These are phyloP conservation scores for Russula emetica DNA, from an alignment of 768 basidiomycete species.

Conservation along the genomic window DNA sequence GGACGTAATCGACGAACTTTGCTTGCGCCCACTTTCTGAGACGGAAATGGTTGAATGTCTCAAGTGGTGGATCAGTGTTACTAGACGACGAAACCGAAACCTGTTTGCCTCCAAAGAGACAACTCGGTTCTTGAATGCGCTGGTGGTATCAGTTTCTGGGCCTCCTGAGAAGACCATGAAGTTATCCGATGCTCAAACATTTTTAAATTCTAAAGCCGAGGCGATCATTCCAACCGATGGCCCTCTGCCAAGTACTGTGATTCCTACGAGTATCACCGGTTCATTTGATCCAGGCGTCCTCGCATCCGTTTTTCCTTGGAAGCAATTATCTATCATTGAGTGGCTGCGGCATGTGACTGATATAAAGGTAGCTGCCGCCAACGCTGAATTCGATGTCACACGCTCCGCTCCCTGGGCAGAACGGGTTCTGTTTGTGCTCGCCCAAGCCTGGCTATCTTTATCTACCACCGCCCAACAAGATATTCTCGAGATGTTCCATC, in stretches of 20 bases:
- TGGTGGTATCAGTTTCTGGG: conserved; percentile 49
- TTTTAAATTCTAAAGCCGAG: conserved; percentile 60
- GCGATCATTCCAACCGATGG: conserved; percentile 63
- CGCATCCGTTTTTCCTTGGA: conserved; percentile 59
- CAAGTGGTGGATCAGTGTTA: conserved; percentile 67
- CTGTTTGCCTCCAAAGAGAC: too few species aligned
- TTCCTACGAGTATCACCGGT: conserved; percentile 64
- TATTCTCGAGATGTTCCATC: conserved; percentile 41
- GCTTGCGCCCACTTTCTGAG: conserved; percentile 61
- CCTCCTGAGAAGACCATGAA: conserved; percentile 56
- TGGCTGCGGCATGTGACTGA: conserved; percentile 70
- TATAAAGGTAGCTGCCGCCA: conserved; percentile 39
- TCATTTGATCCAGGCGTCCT: conserved; percentile 46
- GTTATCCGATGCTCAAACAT: conserved; percentile 62
- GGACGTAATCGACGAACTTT: conserved; percentile 79
- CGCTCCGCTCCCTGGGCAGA: conserved; percentile 74
- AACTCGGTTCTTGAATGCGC: conserved; percentile 63
- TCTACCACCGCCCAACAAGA: conserved; percentile 43
- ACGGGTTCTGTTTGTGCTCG: conserved; percentile 55
- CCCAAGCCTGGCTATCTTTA: conserved; percentile 69
- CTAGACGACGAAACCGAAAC: conserved; percentile 39
- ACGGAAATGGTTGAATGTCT: conserved; percentile 77
- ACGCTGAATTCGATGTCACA: conserved; percentile 57
- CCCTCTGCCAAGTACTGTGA: conserved; percentile 67
- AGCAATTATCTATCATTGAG: conserved; percentile 65